These are phyloP conservation scores for Globisporangium carolinianum DNA, from an alignment of 352 stramenopile genomes.

Conservation along the genomic window DNA sequence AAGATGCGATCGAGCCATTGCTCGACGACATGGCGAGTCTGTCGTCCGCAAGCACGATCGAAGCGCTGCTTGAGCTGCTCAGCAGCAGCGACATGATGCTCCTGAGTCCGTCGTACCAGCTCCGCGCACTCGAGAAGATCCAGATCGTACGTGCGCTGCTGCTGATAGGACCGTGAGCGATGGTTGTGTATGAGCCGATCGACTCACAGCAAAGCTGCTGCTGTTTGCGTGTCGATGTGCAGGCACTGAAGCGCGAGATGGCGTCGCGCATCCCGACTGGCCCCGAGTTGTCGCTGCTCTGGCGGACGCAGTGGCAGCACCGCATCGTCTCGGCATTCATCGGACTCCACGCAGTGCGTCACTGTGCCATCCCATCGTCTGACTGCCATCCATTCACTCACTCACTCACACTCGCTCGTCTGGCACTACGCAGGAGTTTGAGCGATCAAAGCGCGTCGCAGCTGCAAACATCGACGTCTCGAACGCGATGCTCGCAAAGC, in stretches of 20 bases:
- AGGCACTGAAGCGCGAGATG: conserved; percentile 54
- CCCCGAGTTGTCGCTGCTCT: conserved; percentile 49
- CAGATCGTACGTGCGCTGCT: conserved; percentile 35
- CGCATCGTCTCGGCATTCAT: conserved; percentile 56
- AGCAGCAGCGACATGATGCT: conserved; percentile 48
- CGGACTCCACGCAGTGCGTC: conserved; percentile 46
- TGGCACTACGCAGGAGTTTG: conserved; percentile 13
- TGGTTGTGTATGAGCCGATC: background rate
- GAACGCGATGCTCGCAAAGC: conserved; percentile 7
- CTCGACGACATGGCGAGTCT: conserved; percentile 63
- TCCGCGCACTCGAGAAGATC: conserved; percentile 57
- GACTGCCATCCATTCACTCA: background rate
- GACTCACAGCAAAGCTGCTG: background rate
- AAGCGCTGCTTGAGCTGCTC: conserved; percentile 70
- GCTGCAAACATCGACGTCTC: conserved; percentile 15
- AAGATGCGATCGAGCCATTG: conserved; percentile 42
- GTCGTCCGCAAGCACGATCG: conserved; percentile 54
- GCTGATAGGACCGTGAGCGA: too few species aligned
- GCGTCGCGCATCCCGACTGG: conserved; percentile 50
- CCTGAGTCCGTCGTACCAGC: conserved; percentile 48
- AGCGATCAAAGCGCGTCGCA: conserved; percentile 13
- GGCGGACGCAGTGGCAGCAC: conserved; percentile 63
- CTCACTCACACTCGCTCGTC: background rate
- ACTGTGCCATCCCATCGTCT: too few species aligned
- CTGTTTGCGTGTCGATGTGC: background rate